Base-by-base conservation (phyloP, 768 basidiomycete genomes). In the Amanita rimosa region DNA sequence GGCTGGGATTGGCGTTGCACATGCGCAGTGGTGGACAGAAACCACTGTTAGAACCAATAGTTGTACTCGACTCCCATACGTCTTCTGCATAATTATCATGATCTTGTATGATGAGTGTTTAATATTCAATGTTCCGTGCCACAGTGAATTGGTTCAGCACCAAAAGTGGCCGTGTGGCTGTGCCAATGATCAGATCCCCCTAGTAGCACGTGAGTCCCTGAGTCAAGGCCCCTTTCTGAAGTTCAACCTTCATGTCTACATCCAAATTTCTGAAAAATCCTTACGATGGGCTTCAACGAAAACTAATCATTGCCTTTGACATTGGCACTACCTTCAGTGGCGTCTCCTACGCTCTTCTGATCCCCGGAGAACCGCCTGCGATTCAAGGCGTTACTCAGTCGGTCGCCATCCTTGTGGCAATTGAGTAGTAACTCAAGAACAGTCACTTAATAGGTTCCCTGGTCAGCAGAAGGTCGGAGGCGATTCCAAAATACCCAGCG, bases 371-470 rank as follows among this genome's bases (percentile, higher is more conserved):
- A 39, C 48, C 55, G 19, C 58, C 58, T 14, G 44, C 52, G 41
- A 55, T 56, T 26, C 54, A 52, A 36, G 54, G 55, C 2, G 55
- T 60, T 6, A 60, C 57, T 24, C 52, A 53, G 57, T 57, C 14
- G 9, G 34, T 26, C 24, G 21, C 13, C 10, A 2, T 31, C 13
- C 31, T 13, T 31, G 11, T 31, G 31, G 31, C 4, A 31, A 31
- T 31, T 13, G 31, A 31, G 31, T 31, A 31, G 13, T 5, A n/a
- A 3, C 11, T 31, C 31, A 31, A 13, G 10, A 31, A 13, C 31
- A 31, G 31, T 31, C n/a, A n/a, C n/a, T n/a, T 31, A 9, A 31
- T 13, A 54, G 55, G 43, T 54, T 54, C 37, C 59, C 59, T 42
- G 55, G 49, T 7, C 57, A 59, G 24, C 55, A 59, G 38, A 38